These are phyloP conservation scores for Cystobasidiaceae sp. DNA, from an alignment of 1,284 basidiomycete genomes.

Conservation along the genomic window DNA sequence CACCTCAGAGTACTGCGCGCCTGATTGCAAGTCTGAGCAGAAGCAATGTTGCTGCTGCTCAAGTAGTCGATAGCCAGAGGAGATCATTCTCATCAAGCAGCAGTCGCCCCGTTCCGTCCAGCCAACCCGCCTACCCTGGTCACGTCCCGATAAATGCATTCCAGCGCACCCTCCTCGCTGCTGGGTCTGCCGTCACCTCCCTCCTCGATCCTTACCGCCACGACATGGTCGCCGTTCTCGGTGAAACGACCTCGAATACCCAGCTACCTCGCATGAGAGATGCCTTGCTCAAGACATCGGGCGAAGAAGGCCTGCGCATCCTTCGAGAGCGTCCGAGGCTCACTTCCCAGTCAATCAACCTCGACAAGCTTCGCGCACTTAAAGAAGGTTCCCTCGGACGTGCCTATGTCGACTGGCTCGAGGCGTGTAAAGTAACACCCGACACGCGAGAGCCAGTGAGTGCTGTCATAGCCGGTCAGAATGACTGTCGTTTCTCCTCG, in stretches of 20 bases:
- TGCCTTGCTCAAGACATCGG: slow-evolving; percentile 1
- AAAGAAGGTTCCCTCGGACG: slow-evolving; percentile 78
- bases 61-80: too few species aligned
- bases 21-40: too few species aligned
- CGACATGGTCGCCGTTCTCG: slow-evolving; percentile 88
- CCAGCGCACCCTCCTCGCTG: slow-evolving; percentile 77
- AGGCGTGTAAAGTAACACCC: slow-evolving; percentile 83
- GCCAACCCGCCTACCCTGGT: slow-evolving; percentile 53
- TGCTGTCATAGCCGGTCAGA: slow-evolving; percentile 22
- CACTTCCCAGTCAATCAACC: slow-evolving; percentile 69
- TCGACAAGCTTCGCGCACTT: slow-evolving; percentile 60
- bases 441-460: slow-evolving; percentile 86
- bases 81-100: background rate
- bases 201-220: slow-evolving; percentile 76
- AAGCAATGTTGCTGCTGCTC: too few species aligned
- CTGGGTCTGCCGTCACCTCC: slow-evolving; percentile 78
- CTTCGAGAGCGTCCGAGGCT: slow-evolving; percentile 78
- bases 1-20: too few species aligned
- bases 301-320: slow-evolving; percentile 67
- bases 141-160: slow-evolving; percentile 75
- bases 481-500: background rate
- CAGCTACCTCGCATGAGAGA: slow-evolving; percentile 26
- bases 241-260: slow-evolving; percentile 66
- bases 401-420: slow-evolving; percentile 86
- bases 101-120: background rate